A percentile compares a stretch with the other conserved stretches of the same genome.
Conservation (phyloP, 331 rosid genomes). For the Pyrus hybrid region DNA sequence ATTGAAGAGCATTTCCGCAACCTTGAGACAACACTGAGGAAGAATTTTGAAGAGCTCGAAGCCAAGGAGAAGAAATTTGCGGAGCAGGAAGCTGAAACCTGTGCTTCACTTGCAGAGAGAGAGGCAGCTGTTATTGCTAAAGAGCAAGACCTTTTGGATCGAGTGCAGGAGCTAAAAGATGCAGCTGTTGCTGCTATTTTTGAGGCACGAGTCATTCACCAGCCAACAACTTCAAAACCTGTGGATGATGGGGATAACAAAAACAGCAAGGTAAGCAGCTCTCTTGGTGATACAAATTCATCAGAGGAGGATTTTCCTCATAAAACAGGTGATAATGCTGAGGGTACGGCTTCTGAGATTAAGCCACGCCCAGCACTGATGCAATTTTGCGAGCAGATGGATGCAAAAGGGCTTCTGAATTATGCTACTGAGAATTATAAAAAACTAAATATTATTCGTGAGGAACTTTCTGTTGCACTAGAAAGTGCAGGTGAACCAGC, state of each 20-base stretch:
- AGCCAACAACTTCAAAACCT: conserved; percentile 30
- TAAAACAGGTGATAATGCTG: conserved; percentile 46
- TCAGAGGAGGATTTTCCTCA: conserved; percentile 44
- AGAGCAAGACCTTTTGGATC: conserved; percentile 67
- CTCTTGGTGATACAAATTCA: conserved; percentile 50
- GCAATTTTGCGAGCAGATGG: conserved; percentile 59
- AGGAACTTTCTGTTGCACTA: conserved; percentile 67
- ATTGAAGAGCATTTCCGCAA: conserved; percentile 50
- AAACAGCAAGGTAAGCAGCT: conserved; percentile 62
- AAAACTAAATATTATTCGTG: conserved; percentile 30
- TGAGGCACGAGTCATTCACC: conserved; percentile 45
- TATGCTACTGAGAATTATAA: conserved; percentile 47
- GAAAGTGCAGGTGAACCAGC: conserved; percentile 57
- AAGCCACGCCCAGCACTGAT: conserved; percentile 55
- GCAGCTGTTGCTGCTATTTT: conserved; percentile 53
- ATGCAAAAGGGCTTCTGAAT: conserved; percentile 63
- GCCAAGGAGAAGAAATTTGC: conserved; percentile 51
- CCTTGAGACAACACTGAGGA: conserved; percentile 39
- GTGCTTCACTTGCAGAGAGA: conserved; percentile 33
- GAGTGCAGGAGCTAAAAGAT: conserved; percentile 73
- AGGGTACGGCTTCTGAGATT: conserved; percentile 45
- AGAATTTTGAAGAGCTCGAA: conserved; percentile 49
- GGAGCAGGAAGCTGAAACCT: conserved; percentile 38
- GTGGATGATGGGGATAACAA: conserved; percentile 37
- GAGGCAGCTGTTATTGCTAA: conserved; percentile 48